Base-by-base conservation (phyloP, 768 basidiomycete genomes). In the Psilocybe sp. region DNA sequence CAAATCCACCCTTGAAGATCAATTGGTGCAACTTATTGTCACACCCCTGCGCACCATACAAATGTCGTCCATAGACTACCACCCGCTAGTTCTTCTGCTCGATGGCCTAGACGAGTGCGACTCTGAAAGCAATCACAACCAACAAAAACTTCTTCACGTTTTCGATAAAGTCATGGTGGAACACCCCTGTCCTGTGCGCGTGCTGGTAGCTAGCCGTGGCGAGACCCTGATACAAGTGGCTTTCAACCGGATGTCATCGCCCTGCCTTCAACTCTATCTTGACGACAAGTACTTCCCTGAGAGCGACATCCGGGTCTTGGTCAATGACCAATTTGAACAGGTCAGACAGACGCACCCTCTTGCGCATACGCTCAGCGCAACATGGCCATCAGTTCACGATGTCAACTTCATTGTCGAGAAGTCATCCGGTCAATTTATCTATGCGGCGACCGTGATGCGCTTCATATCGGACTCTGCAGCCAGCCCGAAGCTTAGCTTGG, bases 361-460 rank as follows among this genome's bases (percentile, higher is more conserved):
- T 10, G 28, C n/a, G 9, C 1, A 9, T 11, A 11, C 11, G 1
- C n/a, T 45, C 11, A 43, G 15, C n/a, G 23, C 35, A 8, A 6
- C 34, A 3, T 51, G 49, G 49, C 49, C 49, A 31, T 3, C 33
- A 3, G 11, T n/a, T 36, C 3, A 8, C 2, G 43, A 38, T 4
- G 31, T 50, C 20, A 32, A 43, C 2, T 37, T 12, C 8, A 13
- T 50, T 13, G 49, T 50, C n/a, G 23, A 16, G 6, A 44, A 43
- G 15, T 31, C 51, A 13, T 41, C 39, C 9, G 46, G 51, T 6
- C 45, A 47, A 15, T 52, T 47, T 16, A 14, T 47, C 19, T 52
- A 52, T 36, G 51, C 51, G 12, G 19, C 34, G 7, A 52, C 46
- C 5, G 46, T 52, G 14, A 34, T 52, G 13, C 51, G 15, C 18